A percentile compares a stretch with the other conserved stretches of the same genome.
Conservation (phyloP, 1,139 yeast genomes). For the Zygoascus hellenicus region DNA sequence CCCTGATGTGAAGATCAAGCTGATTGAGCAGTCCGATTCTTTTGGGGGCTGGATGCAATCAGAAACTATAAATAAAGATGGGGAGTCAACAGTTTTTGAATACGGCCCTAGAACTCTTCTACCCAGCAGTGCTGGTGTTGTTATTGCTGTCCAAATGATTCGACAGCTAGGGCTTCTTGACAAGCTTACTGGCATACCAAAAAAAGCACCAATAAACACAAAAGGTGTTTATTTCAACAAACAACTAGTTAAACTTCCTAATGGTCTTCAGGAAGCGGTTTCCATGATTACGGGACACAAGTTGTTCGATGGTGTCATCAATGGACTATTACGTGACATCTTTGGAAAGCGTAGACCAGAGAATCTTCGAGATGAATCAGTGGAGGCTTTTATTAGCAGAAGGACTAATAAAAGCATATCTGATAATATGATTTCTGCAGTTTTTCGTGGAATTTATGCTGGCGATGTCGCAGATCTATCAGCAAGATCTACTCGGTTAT, state of each 20-base stretch:
- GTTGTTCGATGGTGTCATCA: constrained; percentile 37
- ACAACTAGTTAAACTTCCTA: constrained; percentile 32
- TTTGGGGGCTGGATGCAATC: constrained; percentile 83
- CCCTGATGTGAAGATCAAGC: constrained; percentile 54
- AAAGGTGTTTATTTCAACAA: constrained; percentile 48
- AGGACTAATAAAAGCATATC: constrained; percentile 61
- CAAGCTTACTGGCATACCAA: constrained; percentile 47
- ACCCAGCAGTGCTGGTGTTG: constrained; percentile 35
- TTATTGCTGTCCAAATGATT: constrained; percentile 32
- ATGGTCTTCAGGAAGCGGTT: constrained; percentile 21
- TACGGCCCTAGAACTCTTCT: constrained; percentile 41
- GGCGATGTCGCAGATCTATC: constrained; percentile 64
- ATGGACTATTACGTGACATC: constrained; percentile 31
- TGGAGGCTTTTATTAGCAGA: constrained; percentile 59
- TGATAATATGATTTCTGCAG: constrained; percentile 68
- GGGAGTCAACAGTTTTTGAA: constrained; percentile 28
- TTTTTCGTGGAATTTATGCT: constrained; percentile 86
- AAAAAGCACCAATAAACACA: constrained; percentile 49
- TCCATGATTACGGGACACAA: constrained; percentile 29
- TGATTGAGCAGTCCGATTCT: constrained; percentile 50
- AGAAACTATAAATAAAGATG: constrained; percentile 16
- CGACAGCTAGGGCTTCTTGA: constrained; percentile 41
- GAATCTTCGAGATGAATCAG: constrained; percentile 55
- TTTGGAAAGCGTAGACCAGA: constrained; percentile 33
- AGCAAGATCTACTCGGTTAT: constrained; percentile 42